phyloP scores from a whole-genome alignment of 2,329 filamentous ascomycete species.

The Daldinia sp. region DNA sequence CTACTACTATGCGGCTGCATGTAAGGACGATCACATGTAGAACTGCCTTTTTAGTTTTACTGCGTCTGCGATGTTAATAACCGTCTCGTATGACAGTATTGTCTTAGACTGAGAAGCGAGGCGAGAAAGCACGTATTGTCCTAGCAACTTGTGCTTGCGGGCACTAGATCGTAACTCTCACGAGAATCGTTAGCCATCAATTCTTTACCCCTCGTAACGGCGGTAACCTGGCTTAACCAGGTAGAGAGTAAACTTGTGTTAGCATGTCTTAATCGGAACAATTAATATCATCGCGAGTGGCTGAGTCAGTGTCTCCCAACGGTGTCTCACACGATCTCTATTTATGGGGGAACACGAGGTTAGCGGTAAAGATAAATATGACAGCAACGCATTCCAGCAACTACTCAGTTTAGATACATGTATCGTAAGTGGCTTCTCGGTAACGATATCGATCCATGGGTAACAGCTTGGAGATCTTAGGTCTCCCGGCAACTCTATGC shows the following conservation, averaged over 20 bases:
- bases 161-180: not conserved
- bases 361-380: not conserved
- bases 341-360: slow-evolving; percentile 4
- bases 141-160: not conserved
- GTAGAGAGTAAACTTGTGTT: not conserved
- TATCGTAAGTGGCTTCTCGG: slow-evolving; percentile 3
- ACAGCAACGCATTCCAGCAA: slow-evolving; percentile 4
- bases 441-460: not conserved
- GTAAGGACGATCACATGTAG: slow-evolving; percentile 1
- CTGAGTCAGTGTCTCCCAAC: slow-evolving; percentile 2
- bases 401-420: not conserved
- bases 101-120: not conserved
- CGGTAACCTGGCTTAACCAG: not conserved
- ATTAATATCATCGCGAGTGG: not conserved
- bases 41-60: not conserved
- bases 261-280: slow-evolving; percentile 2
- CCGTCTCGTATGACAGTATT: not conserved
- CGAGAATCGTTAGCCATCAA: not conserved
- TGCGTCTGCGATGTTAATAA: not conserved
- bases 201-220: not conserved
- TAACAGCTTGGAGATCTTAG: not conserved
- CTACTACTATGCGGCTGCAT: not conserved
- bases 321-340: not conserved
- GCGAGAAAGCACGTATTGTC: not conserved
- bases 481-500: not conserved